Evolutionary conservation across 208 protist genomes (phyloP).

Genomic region (Wallacemonas sp.): DNA sequence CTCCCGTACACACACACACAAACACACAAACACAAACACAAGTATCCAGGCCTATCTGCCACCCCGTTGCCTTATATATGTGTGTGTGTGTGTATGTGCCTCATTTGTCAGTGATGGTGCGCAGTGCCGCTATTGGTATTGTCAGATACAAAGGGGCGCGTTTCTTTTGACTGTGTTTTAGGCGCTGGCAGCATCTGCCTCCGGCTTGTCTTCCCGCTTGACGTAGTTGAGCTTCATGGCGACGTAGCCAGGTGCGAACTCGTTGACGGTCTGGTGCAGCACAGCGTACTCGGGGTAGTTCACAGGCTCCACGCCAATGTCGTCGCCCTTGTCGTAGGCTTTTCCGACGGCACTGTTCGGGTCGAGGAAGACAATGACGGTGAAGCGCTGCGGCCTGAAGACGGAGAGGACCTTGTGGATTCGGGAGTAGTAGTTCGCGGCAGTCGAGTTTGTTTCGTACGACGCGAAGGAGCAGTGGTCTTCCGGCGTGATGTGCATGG

Average conservation of each 20-base stretch:
- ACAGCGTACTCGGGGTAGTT: slow-evolving; percentile 73
- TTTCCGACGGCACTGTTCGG: slow-evolving; percentile 76
- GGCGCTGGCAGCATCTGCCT: slow-evolving; percentile 9
- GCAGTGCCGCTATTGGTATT: no score
- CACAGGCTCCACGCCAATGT: slow-evolving; percentile 83
- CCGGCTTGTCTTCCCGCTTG: slow-evolving; percentile 27
- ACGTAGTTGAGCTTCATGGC: slow-evolving; percentile 90
- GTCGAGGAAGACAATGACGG: slow-evolving; percentile 85
- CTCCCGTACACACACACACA: no score
- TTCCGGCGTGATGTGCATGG: slow-evolving; percentile 96
- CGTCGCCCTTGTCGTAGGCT: slow-evolving; percentile 49
- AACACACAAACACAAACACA: no score
- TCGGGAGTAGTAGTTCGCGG: slow-evolving; percentile 61
- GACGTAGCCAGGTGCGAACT: slow-evolving; percentile 80
- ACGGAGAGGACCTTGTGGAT: slow-evolving; percentile 70
- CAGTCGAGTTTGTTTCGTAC: slow-evolving; percentile 93
- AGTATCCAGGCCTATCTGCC: no score
- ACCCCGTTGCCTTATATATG: no score
- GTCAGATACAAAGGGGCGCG: no score
- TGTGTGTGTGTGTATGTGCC: no score
- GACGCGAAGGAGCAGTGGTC: slow-evolving; percentile 92
- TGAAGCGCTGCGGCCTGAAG: slow-evolving; percentile 83
- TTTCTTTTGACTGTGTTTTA: no score
- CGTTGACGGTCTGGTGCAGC: slow-evolving; percentile 72
- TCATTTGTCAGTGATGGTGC: no score